These are phyloP conservation scores for Gossypium davidsonii DNA, from an alignment of 441 rosid genomes.

Conservation along the genomic window DNA sequence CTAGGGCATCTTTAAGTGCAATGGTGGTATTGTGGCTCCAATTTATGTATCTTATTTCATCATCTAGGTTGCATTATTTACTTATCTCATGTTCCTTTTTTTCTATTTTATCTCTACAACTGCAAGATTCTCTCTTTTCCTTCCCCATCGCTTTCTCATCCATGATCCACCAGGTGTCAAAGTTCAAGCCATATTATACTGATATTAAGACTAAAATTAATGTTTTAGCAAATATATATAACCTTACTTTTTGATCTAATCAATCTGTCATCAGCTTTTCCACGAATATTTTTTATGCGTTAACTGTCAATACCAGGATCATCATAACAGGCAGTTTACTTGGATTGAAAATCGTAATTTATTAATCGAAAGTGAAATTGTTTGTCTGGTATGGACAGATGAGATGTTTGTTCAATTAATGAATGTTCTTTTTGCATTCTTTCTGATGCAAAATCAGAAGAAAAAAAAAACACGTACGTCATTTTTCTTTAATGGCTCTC, in stretches of 20 bases:
- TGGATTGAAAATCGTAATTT: neutral
- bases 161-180: neutral
- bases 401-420: constrained; percentile 5
- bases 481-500: neutral
- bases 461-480: neutral
- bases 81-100: neutral
- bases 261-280: neutral
- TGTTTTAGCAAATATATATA: neutral
- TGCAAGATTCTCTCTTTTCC: neutral
- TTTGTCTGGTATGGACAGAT: neutral
- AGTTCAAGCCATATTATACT: neutral
- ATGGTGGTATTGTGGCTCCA: neutral
- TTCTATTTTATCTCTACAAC: neutral
- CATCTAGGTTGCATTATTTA: neutral
- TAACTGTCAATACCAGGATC: neutral
- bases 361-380: neutral
- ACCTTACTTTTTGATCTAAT: neutral
- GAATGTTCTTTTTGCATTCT: neutral
- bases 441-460: constrained; percentile 1
- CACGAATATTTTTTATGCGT: neutral
- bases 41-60: neutral
- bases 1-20: constrained; percentile 49
- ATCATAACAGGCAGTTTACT: neutral
- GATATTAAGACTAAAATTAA: neutral
- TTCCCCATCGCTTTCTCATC: neutral